These are phyloP conservation scores for Agaricus subrufescens DNA, from an alignment of 768 basidiomycete species.

Conservation along the genomic window DNA sequence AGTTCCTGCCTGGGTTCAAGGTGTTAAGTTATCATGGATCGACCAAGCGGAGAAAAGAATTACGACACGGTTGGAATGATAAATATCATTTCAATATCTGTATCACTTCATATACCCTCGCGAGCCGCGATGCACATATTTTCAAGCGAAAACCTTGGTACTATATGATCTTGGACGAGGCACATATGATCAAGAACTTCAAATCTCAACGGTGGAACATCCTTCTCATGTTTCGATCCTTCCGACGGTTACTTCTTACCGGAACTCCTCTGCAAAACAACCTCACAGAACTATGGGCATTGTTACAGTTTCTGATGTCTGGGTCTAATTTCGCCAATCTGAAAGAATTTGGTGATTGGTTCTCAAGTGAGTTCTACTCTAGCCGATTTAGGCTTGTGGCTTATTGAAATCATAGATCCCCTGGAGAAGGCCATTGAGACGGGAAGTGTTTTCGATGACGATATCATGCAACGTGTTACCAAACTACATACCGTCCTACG, in stretches of 20 bases:
- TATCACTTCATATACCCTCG: conserved; percentile 90
- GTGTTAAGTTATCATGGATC: conserved; percentile 88
- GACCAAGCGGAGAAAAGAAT: conserved; percentile 84
- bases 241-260: conserved; percentile 83
- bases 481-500: conserved; percentile 94
- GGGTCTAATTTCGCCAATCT: conserved; percentile 85
- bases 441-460: conserved; percentile 71
- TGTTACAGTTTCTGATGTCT: conserved; percentile 92
- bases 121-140: conserved; percentile 85
- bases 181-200: conserved; percentile 98
- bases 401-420: conserved; percentile 52
- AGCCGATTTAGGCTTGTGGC: background rate
- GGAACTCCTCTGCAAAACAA: conserved; percentile 98
- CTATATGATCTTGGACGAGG: conserved; percentile 95
- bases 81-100: conserved; percentile 90
- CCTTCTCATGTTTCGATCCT: conserved; percentile 81
- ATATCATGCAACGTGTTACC: conserved; percentile 76
- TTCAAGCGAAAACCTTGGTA: conserved; percentile 94
- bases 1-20: conserved; percentile 86
- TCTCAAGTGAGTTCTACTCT: conserved; percentile 66
- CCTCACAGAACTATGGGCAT: conserved; percentile 90
- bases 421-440: conserved; percentile 92
- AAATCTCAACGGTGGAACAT: conserved; percentile 92
- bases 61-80: conserved; percentile 88
- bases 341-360: conserved; percentile 95